Percentiles rank a stretch among this genome's conserved stretches.
Evolutionary conservation across 2,329 filamentous ascomycete species (phyloP).

Genomic region (Claviceps africana): DNA sequence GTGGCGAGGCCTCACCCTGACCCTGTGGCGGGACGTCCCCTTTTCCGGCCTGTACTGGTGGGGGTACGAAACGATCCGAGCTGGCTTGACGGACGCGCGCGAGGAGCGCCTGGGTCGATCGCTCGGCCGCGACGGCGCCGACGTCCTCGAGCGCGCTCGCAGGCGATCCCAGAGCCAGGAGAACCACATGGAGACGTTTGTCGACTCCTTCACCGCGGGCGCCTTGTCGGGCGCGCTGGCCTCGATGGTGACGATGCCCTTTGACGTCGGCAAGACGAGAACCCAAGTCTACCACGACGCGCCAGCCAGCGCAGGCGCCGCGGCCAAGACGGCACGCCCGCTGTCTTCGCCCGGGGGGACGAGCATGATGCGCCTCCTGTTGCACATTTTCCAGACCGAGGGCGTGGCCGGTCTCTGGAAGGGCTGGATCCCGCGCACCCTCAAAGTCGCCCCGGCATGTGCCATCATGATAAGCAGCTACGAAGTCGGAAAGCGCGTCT

Average conservation of each 20-base stretch:
- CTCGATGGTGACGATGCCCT: constrained; percentile 81
- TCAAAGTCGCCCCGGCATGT: constrained; percentile 92
- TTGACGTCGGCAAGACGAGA: constrained; percentile 93
- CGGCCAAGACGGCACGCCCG: constrained; percentile 18
- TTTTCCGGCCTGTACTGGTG: constrained; percentile 98
- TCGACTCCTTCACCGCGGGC: constrained; percentile 81
- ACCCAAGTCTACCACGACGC: constrained; percentile 67
- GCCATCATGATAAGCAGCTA: constrained; percentile 99
- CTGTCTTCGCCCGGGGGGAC: constrained; percentile 62
- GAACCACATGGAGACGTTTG: constrained; percentile 62
- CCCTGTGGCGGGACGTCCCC: constrained; percentile 90
- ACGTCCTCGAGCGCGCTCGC: constrained; percentile 27
- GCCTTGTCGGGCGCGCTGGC: constrained; percentile 72
- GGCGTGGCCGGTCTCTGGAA: constrained; percentile 70
- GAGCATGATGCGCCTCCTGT: constrained; percentile 70
- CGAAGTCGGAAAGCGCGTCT: constrained; percentile 85
- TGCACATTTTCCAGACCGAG: constrained; percentile 81
- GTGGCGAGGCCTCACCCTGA: constrained; percentile 82
- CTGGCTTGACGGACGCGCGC: constrained; percentile 54
- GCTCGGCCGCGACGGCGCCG: constrained; percentile 23
- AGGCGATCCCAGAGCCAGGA: constrained; percentile 48
- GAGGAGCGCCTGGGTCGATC: constrained; percentile 32
- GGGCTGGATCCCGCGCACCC: constrained; percentile 79
- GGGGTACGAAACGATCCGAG: constrained; percentile 80
- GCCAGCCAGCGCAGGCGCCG: constrained; percentile 15